Base-by-base conservation (phyloP, 257 asterid species). In the Penstemon eatonii region DNA sequence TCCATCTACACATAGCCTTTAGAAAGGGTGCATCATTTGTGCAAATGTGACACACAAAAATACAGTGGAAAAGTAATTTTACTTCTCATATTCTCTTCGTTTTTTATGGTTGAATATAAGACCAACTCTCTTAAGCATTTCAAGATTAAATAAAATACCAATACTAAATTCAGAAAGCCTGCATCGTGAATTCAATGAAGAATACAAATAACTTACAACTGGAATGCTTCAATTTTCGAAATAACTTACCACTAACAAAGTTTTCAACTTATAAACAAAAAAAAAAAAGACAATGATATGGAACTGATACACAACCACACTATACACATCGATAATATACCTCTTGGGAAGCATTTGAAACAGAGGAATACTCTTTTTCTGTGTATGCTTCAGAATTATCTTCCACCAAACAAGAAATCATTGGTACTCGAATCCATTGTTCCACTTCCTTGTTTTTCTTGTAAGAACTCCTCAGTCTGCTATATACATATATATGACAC, bases 391-490 rank as follows among this genome's bases (percentile, higher is more conserved):
- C 89, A 67, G 71, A 56, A 68, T 37, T 56, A 68, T 81, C 85
- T 76, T 69, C 88, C 70, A 74, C 73, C 68, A 68, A 69, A 78
- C 89, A 88, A 43, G 81, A 78, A 71, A 85, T 61, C 73, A 66
- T 57, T 5, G 88, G 83, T 66, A 66, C 68, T 63, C 70, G 38
- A 72, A 65, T 47, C 60, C 73, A 62, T 68, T 67, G 76, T 60
- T 59, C 73, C 50, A 52, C 54, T 38, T 69, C 68, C 67, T 56
- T 76, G 45, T 62, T 73, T 62, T 72, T 60, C 57, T 71, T 72
- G 68, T 70, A 65, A 76, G 65, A 78, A 76, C 79, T 52, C 71
- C 77, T 56, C 73, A 79, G 69, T 81, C 97, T 88, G 81, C 69
- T 66, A 63, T 66, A 58, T 11, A 73, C 45, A 56, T 4, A 25